Evolutionary conservation across 176 grass and related monocot species (phyloP).

Genomic region (Cocos nucifera): DNA sequence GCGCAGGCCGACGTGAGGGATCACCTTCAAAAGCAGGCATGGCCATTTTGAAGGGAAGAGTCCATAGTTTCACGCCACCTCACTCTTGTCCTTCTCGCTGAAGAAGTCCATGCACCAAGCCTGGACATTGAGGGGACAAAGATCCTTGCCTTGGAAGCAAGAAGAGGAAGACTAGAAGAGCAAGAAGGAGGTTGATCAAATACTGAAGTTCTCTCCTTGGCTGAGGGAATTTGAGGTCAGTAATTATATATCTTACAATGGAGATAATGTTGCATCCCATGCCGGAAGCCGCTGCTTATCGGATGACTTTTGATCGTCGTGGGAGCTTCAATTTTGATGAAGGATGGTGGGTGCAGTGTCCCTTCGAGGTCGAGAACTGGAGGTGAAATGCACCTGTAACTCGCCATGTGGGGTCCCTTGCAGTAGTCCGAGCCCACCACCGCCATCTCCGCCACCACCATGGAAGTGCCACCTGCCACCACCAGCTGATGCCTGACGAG

Average conservation of each 20-base stretch:
- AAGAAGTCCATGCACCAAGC: neutral
- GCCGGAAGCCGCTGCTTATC: neutral
- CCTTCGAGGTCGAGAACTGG: slow-evolving; percentile 7
- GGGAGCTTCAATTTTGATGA: neutral
- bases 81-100: neutral
- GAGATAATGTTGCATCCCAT: no score
- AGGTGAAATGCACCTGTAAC: slow-evolving; percentile 32
- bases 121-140: no score
- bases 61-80: neutral
- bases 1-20: neutral
- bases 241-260: no score
- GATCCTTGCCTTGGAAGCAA: no score
- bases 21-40: neutral
- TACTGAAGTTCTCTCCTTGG: no score
- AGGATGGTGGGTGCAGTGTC: neutral
- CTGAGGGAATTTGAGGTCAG: no score
- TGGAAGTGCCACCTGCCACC: neutral
- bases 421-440: slow-evolving; percentile 51
- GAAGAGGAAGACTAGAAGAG: no score
- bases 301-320: neutral
- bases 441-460: slow-evolving; percentile 5
- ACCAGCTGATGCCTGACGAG: no score
- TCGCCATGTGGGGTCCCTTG: slow-evolving; percentile 42
- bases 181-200: no score
- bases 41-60: neutral